A percentile compares a stretch with the other conserved stretches of the same genome.
phyloP scores from a whole-genome alignment of 331 rosid species.

The Dryas integrifolia region DNA sequence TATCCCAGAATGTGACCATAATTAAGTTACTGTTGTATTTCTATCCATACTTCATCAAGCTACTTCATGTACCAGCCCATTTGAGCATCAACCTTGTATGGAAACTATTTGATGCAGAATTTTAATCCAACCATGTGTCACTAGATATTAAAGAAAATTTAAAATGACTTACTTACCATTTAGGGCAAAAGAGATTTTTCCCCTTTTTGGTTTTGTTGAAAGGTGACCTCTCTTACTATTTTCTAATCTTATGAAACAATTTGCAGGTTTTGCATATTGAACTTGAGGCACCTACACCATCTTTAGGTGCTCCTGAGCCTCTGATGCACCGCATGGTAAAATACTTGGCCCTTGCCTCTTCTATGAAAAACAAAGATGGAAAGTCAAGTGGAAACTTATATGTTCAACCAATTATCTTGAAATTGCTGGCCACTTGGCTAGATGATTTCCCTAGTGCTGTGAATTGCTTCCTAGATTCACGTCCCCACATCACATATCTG shows the following conservation, averaged over 20 bases:
- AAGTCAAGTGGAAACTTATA: constrained; percentile 57
- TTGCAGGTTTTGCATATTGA: constrained; percentile 74
- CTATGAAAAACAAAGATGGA: constrained; percentile 70
- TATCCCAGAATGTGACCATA: too few species aligned
- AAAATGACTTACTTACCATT: background rate
- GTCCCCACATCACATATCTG: constrained; percentile 81
- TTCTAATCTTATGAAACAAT: constrained; percentile 19
- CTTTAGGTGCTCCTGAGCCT: constrained; percentile 78
- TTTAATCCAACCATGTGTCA: too few species aligned
- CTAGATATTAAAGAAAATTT: background rate
- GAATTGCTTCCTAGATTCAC: constrained; percentile 83
- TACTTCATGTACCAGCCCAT: too few species aligned
- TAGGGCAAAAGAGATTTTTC: too few species aligned
- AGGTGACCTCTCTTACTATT: background rate
- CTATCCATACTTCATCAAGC: too few species aligned
- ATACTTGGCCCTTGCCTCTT: constrained; percentile 79
- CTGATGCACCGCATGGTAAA: constrained; percentile 82
- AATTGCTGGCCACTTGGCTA: constrained; percentile 77
- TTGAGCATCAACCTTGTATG: too few species aligned
- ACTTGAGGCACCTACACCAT: constrained; percentile 71
- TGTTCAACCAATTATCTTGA: constrained; percentile 66
- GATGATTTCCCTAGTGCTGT: constrained; percentile 83
- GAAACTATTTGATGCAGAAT: too few species aligned
- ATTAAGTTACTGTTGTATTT: too few species aligned
- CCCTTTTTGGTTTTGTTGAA: background rate